Base-by-base conservation (phyloP, 2,329 filamentous ascomycete genomes). In the Raffaelea arxii region DNA sequence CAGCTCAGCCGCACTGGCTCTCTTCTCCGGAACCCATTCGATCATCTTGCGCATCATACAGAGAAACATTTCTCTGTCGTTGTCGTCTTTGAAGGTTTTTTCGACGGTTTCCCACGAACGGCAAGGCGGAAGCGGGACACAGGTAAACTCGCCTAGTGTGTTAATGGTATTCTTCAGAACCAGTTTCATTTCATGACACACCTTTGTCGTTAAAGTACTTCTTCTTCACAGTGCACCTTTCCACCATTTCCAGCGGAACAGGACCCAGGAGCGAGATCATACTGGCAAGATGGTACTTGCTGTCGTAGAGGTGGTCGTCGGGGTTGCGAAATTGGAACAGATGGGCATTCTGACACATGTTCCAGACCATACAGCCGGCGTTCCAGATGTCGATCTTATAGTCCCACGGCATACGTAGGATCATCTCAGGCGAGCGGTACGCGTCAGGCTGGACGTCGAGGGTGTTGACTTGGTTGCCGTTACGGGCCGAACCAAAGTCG, bases 311-410 rank as follows among this genome's bases (percentile, higher is more conserved):
- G 6, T 25, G 14, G 25, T n/a, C 41, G 18, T 67, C 62, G 1
- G 63, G 60, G 43, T 71, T 68, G 0, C 61, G 36, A 37, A 66
- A 61, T 3, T 59, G 60, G 46, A 66, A 65, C 12, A 67, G 47
- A 36, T 57, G 56, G 19, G 58, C 54, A 10, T 53, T 55, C 47
- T 67, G 54, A 41, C 63, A 65, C 2, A 65, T 30, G 39, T 65
- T 59, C 63, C 63, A 67, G 22, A 64, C 60, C 54, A 62, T 57
- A 47, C 56, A 55, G 11, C 58, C 65, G n/a, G 66, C 55, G 27
- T 59, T 59, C 63, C 62, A 68, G 2, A 66, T 59, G 49, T 68
- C 65, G 5, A 61, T 54, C 6, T 55, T 50, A 49, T 60, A 64
- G 24, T 55, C 54, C 64, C 64, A 67, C 7, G 10, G 27, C 27